phyloP scores from a whole-genome alignment of 805 yeast genomes.

The Metschnikowia proteae region DNA sequence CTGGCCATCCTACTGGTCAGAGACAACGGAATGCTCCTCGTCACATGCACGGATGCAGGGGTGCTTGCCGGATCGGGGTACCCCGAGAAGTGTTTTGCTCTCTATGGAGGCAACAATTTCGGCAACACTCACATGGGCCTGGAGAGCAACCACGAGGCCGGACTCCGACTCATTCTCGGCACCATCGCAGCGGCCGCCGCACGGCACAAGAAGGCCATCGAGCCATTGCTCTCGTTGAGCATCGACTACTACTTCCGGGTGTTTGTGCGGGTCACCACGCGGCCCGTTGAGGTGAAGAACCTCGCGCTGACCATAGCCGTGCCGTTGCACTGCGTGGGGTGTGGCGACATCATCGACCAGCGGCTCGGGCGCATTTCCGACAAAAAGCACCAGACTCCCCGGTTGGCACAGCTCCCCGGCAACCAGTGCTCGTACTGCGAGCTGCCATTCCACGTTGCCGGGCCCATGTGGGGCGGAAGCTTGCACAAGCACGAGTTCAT shows the following conservation, averaged over 20 bases:
- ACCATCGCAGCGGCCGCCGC: constrained; percentile 82
- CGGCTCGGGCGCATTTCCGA: constrained; percentile 62
- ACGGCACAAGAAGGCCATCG: constrained; percentile 79
- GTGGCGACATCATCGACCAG: constrained; percentile 70
- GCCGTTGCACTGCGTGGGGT: constrained; percentile 81
- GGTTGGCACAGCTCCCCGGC: constrained; percentile 56
- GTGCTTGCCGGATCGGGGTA: constrained; percentile 94
- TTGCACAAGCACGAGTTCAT: constrained; percentile 71
- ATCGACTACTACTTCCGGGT: constrained; percentile 92
- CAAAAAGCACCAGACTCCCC: constrained; percentile 52
- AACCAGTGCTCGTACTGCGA: constrained; percentile 68
- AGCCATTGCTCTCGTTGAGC: constrained; percentile 79
- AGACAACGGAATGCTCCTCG: constrained; percentile 80
- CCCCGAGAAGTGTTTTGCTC: constrained; percentile 94
- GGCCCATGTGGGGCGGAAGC: constrained; percentile 94
- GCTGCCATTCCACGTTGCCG: constrained; percentile 70
- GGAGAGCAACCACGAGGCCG: constrained; percentile 91
- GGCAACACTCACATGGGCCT: constrained; percentile 48
- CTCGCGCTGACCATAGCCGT: constrained; percentile 74
- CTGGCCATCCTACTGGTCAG: constrained; percentile 81
- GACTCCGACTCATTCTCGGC: constrained; percentile 76
- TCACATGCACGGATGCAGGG: constrained; percentile 95
- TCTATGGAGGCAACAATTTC: constrained; percentile 89
- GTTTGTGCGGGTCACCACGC: constrained; percentile 70
- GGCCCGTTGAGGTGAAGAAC: constrained; percentile 80